Evolutionary conservation across 169 alveolate genomes (phyloP).

Genomic region (Plasmodium berghei): DNA sequence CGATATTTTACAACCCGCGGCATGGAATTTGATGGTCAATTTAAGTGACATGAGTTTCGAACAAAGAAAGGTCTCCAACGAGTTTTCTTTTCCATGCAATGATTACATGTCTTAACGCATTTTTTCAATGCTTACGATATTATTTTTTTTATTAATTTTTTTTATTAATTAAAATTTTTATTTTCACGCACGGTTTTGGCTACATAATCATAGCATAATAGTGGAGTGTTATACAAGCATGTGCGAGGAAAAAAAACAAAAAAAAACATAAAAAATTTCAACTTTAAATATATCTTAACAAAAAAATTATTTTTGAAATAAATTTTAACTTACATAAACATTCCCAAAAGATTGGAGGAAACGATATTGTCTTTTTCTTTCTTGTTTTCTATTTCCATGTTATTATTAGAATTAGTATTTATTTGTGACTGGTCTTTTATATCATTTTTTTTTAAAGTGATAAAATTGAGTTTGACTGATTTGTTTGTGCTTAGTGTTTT

Average conservation of each 20-base stretch:
- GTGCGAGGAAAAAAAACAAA: not conserved
- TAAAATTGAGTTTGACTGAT: not conserved
- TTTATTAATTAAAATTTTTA: too few species aligned
- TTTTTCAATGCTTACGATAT: not conserved
- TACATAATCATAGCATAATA: too few species aligned
- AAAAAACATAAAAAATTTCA: not conserved
- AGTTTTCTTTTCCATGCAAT: conserved; percentile 30
- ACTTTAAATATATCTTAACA: not conserved
- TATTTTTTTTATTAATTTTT: too few species aligned
- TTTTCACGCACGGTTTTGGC: too few species aligned
- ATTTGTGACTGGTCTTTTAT: not conserved
- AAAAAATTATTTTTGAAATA: not conserved
- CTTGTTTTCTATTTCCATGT: not conserved
- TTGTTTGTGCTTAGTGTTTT: not conserved
- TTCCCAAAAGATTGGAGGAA: conserved; percentile 27
- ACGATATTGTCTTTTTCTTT: conserved; percentile 9
- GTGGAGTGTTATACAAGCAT: not conserved
- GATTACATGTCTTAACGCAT: not conserved
- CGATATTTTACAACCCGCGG: conserved; percentile 60
- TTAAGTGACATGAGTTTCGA: conserved; percentile 60
- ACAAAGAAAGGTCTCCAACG: conserved; percentile 58
- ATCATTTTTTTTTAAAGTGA: conserved; percentile 4
- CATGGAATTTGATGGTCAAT: conserved; percentile 70
- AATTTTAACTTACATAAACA: not conserved
- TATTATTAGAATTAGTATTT: not conserved